phyloP scores from a whole-genome alignment of 2,329 filamentous ascomycete genomes.

The Daldinia eschscholtzii region DNA sequence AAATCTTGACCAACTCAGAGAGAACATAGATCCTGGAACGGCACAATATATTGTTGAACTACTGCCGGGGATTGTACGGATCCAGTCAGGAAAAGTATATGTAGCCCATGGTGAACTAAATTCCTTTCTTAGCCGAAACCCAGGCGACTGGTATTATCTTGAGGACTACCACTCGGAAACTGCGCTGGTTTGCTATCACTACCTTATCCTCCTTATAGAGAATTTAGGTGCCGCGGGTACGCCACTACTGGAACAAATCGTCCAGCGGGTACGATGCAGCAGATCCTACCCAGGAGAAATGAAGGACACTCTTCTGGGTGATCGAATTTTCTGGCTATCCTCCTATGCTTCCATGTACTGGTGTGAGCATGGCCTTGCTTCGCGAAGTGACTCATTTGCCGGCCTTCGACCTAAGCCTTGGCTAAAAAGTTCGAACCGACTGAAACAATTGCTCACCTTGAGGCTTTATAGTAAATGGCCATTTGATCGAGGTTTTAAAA shows the following conservation, averaged over 20 bases:
- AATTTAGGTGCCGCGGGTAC: neutral
- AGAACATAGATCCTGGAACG: neutral
- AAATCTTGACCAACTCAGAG: neutral
- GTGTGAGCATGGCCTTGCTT: constrained; percentile 25
- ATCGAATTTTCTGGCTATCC: neutral
- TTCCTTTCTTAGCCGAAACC: constrained; percentile 17
- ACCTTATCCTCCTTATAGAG: constrained; percentile 20
- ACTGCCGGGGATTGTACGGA: constrained; percentile 24
- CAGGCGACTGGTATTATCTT: constrained; percentile 24
- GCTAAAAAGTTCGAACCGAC: constrained; percentile 3
- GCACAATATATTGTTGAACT: constrained; percentile 9
- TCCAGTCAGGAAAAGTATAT: constrained; percentile 11
- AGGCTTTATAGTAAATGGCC: constrained; percentile 7
- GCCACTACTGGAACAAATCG: neutral
- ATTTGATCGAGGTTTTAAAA: neutral
- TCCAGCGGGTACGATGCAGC: neutral
- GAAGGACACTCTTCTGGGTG: neutral
- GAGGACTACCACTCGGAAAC: constrained; percentile 20
- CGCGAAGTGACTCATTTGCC: neutral
- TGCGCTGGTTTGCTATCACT: constrained; percentile 17
- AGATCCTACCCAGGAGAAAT: constrained; percentile 13
- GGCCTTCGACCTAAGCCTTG: constrained; percentile 4
- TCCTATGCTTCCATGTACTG: constrained; percentile 27
- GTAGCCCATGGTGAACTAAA: constrained; percentile 15
- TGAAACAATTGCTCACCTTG: constrained; percentile 19